Conservation (phyloP, 305 asterid genomes). For the Solanum hybrid region DNA sequence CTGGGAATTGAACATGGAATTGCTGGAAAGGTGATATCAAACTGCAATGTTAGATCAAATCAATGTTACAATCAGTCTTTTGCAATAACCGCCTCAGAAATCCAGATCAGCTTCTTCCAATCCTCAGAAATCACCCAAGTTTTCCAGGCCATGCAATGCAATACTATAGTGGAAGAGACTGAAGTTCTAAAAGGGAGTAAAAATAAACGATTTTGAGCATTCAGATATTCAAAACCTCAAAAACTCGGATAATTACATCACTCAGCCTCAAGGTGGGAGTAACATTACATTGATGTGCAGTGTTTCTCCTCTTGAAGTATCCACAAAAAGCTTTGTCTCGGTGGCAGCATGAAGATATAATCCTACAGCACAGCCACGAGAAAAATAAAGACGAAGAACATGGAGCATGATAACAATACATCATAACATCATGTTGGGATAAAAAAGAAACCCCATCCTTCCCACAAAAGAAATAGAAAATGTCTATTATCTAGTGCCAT, state of each 20-base stretch:
- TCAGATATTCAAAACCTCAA: background rate
- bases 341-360: no score
- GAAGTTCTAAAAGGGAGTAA: background rate
- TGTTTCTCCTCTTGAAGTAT: no score
- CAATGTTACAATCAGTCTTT: conserved; percentile 15
- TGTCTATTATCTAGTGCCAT: no score
- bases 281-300: conserved; percentile 29
- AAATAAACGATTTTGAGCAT: background rate
- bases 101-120: background rate
- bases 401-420: no score
- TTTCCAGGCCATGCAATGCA: background rate
- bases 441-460: no score
- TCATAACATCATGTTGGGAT: no score
- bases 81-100: background rate
- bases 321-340: no score
- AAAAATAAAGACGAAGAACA: no score
- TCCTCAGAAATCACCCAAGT: background rate
- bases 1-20: conserved; percentile 86
- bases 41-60: conserved; percentile 54
- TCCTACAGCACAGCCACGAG: no score
- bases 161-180: background rate
- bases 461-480: no score
- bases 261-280: background rate
- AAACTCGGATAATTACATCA: background rate
- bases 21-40: conserved; percentile 94